These are phyloP conservation scores for Papiliotrema nemorosa DNA, from an alignment of 1,284 basidiomycete genomes.

Conservation along the genomic window DNA sequence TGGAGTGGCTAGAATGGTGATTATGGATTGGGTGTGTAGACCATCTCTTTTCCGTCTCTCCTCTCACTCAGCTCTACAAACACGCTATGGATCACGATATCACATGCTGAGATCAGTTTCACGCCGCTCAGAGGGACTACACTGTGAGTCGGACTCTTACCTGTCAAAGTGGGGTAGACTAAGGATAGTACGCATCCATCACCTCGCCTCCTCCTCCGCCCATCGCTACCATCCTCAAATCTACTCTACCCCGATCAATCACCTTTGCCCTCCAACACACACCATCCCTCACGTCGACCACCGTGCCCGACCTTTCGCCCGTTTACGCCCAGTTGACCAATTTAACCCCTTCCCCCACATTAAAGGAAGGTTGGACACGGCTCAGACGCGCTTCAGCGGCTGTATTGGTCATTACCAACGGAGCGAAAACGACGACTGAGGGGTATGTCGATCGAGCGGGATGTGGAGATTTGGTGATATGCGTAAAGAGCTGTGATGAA, in stretches of 20 bases:
- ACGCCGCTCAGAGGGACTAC: conserved; percentile 26
- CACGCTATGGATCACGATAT: too few species aligned
- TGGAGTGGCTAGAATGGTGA: conserved; percentile 12
- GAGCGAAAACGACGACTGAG: conserved; percentile 19
- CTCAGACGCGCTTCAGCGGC: conserved; percentile 7
- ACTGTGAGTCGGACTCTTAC: conserved; percentile 11
- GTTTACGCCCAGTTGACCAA: conserved; percentile 12
- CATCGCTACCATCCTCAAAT: conserved; percentile 23
- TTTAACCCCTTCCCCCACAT: conserved; percentile 12
- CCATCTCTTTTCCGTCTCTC: background rate
- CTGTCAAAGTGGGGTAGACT: background rate
- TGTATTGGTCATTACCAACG: conserved; percentile 23
- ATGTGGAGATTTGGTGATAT: conserved; percentile 10
- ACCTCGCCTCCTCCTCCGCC: conserved; percentile 23
- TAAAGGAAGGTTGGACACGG: conserved; percentile 8
- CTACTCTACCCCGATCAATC: conserved; percentile 13
- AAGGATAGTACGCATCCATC: conserved; percentile 20
- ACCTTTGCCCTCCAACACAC: conserved; percentile 8
- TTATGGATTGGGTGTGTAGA: conserved; percentile 23
- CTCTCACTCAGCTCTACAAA: too few species aligned
- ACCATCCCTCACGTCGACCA: conserved; percentile 2
- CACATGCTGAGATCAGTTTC: conserved; percentile 12
- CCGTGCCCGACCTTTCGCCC: conserved; percentile 8
- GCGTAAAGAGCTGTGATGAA: conserved; percentile 23
- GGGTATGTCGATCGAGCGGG: conserved; percentile 18